Evolutionary conservation across 768 basidiomycete genomes (phyloP).

Genomic region (Pholiota conissans): DNA sequence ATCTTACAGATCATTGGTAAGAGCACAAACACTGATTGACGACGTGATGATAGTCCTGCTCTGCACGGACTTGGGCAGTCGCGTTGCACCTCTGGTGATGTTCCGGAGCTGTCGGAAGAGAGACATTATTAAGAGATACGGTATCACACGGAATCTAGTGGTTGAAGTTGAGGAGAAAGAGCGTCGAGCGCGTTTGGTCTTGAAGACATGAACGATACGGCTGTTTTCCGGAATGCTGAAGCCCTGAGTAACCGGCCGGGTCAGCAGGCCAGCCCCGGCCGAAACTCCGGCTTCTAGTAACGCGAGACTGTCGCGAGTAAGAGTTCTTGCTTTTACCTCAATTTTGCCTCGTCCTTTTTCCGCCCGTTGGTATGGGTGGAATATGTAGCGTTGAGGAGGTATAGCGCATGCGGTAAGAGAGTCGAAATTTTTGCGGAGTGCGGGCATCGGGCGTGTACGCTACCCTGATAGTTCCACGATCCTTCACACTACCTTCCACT

Average conservation of each 20-base stretch:
- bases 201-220: background rate
- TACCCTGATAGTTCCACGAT: no score
- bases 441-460: no score
- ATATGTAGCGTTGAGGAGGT: no score
- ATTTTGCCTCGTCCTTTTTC: no score
- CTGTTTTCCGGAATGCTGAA: background rate
- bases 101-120: background rate
- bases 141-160: background rate
- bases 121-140: background rate
- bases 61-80: background rate
- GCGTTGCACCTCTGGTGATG: background rate
- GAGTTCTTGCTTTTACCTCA: no score
- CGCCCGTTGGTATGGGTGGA: no score
- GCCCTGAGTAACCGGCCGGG: background rate
- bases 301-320: no score
- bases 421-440: no score
- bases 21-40: constrained; percentile 17
- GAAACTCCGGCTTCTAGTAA: no score
- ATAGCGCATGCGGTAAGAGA: no score
- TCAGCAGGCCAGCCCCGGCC: no score
- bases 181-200: background rate
- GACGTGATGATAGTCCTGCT: constrained; percentile 2
- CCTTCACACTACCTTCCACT: no score
- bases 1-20: background rate
- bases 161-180: background rate